phyloP scores from a whole-genome alignment of 805 yeast genomes.

The Candida michaelii region DNA sequence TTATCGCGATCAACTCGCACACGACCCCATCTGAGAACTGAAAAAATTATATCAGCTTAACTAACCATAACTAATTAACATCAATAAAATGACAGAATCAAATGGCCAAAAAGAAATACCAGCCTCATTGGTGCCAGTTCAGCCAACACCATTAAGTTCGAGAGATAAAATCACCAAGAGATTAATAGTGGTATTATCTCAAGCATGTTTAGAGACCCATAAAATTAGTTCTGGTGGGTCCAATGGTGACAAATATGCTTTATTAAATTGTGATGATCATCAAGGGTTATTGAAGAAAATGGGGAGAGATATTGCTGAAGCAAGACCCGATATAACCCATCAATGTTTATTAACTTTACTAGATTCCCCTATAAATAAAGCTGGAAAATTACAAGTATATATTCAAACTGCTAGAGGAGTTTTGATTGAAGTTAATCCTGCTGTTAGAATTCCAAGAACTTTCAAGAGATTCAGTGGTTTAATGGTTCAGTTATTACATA shows the following conservation, averaged over 20 bases:
- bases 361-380: constrained; percentile 98
- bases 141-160: constrained; percentile 78
- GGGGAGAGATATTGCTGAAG: constrained; percentile 97
- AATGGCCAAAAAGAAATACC: constrained; percentile 17
- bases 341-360: constrained; percentile 91
- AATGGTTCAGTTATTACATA: constrained; percentile 95
- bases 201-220: constrained; percentile 94
- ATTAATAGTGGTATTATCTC: constrained; percentile 89
- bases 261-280: constrained; percentile 96
- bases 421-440: constrained; percentile 91
- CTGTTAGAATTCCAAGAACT: constrained; percentile 96
- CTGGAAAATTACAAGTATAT: constrained; percentile 94
- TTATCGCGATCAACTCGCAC: constrained; percentile 5
- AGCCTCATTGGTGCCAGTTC: constrained; percentile 83
- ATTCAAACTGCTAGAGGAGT: constrained; percentile 95
- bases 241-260: constrained; percentile 76
- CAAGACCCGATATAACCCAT: constrained; percentile 98
- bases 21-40: constrained; percentile 6
- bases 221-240: constrained; percentile 78
- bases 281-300: constrained; percentile 92
- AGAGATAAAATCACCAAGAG: constrained; percentile 85
- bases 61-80: background rate
- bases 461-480: constrained; percentile 96
- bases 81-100: background rate
- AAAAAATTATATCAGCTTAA: background rate